These are phyloP conservation scores for Cicer pinnatifidum DNA, from an alignment of 306 rosid genomes.

Conservation along the genomic window DNA sequence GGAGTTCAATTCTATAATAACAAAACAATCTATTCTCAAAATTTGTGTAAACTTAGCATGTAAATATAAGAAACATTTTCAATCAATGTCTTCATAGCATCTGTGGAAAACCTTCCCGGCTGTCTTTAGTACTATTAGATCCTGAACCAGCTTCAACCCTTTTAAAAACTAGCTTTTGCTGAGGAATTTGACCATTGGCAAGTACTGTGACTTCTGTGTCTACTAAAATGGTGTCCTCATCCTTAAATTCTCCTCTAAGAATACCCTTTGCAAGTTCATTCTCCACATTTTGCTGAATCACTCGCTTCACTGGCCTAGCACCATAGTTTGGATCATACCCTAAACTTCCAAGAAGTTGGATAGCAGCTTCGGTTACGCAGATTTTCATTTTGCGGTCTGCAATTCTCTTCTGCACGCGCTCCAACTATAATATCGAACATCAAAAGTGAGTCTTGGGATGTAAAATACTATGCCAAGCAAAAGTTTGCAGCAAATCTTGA, in stretches of 20 bases:
- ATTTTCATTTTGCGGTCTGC: slow-evolving; percentile 87
- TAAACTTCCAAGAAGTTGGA: slow-evolving; percentile 84
- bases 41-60: slow-evolving; percentile 36
- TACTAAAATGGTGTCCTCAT: slow-evolving; percentile 67
- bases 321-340: slow-evolving; percentile 97
- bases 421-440: slow-evolving; percentile 59
- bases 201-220: slow-evolving; percentile 88
- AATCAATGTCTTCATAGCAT: slow-evolving; percentile 44
- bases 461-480: slow-evolving; percentile 3
- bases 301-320: slow-evolving; percentile 97
- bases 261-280: slow-evolving; percentile 94
- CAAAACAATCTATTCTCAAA: slow-evolving; percentile 33
- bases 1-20: slow-evolving; percentile 9
- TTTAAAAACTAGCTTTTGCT: slow-evolving; percentile 70
- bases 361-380: slow-evolving; percentile 74
- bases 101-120: slow-evolving; percentile 56
- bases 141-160: slow-evolving; percentile 54
- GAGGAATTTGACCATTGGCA: slow-evolving; percentile 84
- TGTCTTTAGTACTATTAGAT: slow-evolving; percentile 45
- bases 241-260: slow-evolving; percentile 90
- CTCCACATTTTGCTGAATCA: slow-evolving; percentile 88
- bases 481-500: background rate
- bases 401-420: slow-evolving; percentile 84
- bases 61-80: background rate
- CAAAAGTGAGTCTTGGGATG: background rate